Evolutionary conservation across 2,329 filamentous ascomycete species (phyloP).

Genomic region (Dichotomopilus funicola): DNA sequence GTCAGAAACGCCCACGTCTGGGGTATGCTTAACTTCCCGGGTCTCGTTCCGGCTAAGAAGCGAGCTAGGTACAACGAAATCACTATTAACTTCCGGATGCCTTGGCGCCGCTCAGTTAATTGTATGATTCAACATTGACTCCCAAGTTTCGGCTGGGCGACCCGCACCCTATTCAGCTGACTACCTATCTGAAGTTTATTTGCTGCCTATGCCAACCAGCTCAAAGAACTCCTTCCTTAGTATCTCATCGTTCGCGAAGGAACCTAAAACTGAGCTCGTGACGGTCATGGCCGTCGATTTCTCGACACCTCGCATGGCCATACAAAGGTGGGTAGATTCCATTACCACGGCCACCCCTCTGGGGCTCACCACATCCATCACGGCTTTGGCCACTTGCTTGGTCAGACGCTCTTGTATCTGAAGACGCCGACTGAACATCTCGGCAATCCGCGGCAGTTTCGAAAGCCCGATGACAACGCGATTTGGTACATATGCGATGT

Average conservation of each 20-base stretch:
- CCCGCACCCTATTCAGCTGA: no score
- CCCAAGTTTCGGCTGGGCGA: no score
- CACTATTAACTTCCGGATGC: no score
- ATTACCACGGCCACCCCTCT: constrained; percentile 96
- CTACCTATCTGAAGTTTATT: no score
- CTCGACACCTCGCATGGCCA: constrained; percentile 98
- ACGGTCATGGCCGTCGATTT: constrained; percentile 87
- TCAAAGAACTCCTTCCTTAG: constrained; percentile 94
- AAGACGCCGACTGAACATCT: constrained; percentile 89
- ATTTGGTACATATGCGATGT: constrained; percentile 95
- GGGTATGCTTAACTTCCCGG: no score
- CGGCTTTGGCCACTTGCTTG: constrained; percentile 88
- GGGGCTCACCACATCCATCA: constrained; percentile 87
- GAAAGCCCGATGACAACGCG: constrained; percentile 90
- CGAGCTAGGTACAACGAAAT: no score
- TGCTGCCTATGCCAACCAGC: constrained; percentile 57
- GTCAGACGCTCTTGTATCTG: constrained; percentile 96
- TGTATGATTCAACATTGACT: no score
- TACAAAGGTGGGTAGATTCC: constrained; percentile 94
- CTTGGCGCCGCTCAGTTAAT: no score
- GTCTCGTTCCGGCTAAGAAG: no score
- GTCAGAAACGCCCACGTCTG: no score
- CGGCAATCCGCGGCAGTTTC: constrained; percentile 89
- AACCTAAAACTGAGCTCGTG: constrained; percentile 95
- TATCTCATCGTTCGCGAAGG: constrained; percentile 86